Conservation (phyloP, 441 rosid species). For the Hypseocharis bilobata region DNA sequence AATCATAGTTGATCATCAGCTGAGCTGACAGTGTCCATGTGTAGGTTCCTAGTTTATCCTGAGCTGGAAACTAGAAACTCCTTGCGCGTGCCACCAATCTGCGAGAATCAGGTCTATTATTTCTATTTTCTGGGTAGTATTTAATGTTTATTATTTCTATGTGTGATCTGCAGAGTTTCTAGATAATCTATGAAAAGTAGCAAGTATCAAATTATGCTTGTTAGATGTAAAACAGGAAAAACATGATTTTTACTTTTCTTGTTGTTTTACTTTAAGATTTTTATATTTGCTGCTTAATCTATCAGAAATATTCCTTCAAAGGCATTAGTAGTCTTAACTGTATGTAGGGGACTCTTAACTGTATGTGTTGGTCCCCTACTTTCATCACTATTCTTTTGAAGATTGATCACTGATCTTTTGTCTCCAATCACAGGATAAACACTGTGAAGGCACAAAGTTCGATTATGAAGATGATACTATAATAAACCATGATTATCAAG, state of each 20-base stretch:
- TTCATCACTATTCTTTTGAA: background rate
- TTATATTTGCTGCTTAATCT: background rate
- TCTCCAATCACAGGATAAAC: slow-evolving; percentile 43
- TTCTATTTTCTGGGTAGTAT: slow-evolving; percentile 3
- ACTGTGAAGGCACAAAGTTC: slow-evolving; percentile 73
- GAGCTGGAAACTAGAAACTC: slow-evolving; percentile 86
- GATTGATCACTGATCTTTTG: slow-evolving; percentile 10
- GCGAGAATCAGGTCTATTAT: slow-evolving; percentile 73
- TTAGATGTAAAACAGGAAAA: too few species aligned
- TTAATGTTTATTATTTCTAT: background rate
- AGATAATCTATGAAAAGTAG: background rate
- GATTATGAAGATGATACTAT: slow-evolving; percentile 56
- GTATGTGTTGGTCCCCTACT: slow-evolving; percentile 10
- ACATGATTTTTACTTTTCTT: background rate
- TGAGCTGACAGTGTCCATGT: slow-evolving; percentile 22
- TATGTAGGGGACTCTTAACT: slow-evolving; percentile 3
- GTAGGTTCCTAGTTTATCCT: slow-evolving; percentile 76
- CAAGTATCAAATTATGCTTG: background rate
- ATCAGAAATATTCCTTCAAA: slow-evolving; percentile 6
- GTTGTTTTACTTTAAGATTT: slow-evolving; percentile 4
- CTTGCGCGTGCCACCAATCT: slow-evolving; percentile 59
- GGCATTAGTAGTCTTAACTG: too few species aligned
- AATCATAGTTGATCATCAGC: slow-evolving; percentile 14
- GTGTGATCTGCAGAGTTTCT: background rate
- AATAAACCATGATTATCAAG: slow-evolving; percentile 82